These are phyloP conservation scores for Venturia aucupariae DNA, from an alignment of 2,329 filamentous ascomycete genomes.

Conservation along the genomic window DNA sequence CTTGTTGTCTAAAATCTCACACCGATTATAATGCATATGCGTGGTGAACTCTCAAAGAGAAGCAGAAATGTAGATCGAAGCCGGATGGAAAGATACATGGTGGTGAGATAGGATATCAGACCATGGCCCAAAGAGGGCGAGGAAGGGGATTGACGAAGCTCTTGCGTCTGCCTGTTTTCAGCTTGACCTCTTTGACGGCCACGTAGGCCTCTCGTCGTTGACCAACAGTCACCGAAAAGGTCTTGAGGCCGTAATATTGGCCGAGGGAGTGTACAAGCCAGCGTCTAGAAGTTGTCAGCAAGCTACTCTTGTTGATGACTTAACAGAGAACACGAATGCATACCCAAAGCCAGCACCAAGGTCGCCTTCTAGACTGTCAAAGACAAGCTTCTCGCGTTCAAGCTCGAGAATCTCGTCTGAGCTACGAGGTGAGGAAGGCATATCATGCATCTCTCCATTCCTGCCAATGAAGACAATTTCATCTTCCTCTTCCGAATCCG, in stretches of 20 bases:
- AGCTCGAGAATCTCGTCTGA: constrained; percentile 40
- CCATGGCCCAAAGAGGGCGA: constrained; percentile 12
- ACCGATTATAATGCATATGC: not conserved
- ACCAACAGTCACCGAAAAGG: constrained; percentile 54
- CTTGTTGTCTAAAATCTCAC: not conserved
- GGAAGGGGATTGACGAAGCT: constrained; percentile 1
- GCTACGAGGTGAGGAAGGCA: constrained; percentile 35
- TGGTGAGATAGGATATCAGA: not conserved
- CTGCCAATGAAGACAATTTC: constrained; percentile 85
- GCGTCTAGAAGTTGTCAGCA: constrained; percentile 45
- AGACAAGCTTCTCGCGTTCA: constrained; percentile 61
- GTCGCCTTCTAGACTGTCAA: constrained; percentile 69
- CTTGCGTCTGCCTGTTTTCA: constrained; percentile 16
- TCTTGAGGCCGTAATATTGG: constrained; percentile 81
- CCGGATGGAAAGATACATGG: too few relatives aligned
- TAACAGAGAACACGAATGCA: constrained; percentile 27
- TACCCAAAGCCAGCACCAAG: constrained; percentile 74
- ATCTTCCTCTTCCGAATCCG: constrained; percentile 55
- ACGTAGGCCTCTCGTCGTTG: constrained; percentile 75
- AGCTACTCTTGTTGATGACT: not conserved
- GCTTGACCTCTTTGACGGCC: constrained; percentile 49
- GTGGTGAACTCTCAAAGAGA: not conserved
- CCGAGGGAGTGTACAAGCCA: constrained; percentile 92
- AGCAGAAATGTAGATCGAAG: not conserved
- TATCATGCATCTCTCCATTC: constrained; percentile 52